Base-by-base conservation (phyloP, 2,329 filamentous ascomycete genomes). In the Aspergillus aculeatinus region DNA sequence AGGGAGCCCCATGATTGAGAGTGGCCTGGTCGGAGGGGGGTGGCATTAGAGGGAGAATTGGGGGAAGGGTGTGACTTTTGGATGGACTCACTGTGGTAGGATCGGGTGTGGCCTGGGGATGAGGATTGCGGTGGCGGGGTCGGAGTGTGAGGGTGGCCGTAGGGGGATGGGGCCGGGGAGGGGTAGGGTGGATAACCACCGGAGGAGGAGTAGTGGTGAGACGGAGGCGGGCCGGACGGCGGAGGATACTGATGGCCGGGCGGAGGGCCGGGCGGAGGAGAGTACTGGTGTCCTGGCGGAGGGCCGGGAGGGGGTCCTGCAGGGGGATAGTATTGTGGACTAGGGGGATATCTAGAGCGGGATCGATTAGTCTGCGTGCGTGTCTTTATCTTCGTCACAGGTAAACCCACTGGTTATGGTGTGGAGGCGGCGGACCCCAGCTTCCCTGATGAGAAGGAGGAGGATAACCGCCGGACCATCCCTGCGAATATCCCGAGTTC, bases 1-100 rank as follows among this genome's bases (percentile, higher is more conserved):
- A 82, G 84, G 65, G 82, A 81, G 66, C 85, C 60, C 48, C 85
- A 63, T 83, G 85, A 65, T 85, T 83, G 61, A 76, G 65, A 57
- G 21, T 76, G 76, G 82, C 86, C 65, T 74, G 27, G 21, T 27
- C 29, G 6, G 39, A 35, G 31, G 19, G 33, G 23, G 23, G 3
- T 3, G 3, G 23, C 23, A 58, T 66, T 51, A 66, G 49, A 31
- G 27, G 27, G 27, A 2, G 27, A 29, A 1, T 10, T 29, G 27
- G 27, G 27, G 27, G 27, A 4, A 27, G 1, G 27, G 27, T 7
- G 0, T 10, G 27, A 3, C 9, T 29, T 7, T 7, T 27, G 27
- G 27, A 27, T 29, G 27, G 31, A 16, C 64, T 57, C 63, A 67
- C 65, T 55, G 50, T 64, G 60, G 19, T 68, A 67, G 44, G 57